phyloP scores from a whole-genome alignment of 352 stramenopile genomes.

The Blastocystis sp. region DNA sequence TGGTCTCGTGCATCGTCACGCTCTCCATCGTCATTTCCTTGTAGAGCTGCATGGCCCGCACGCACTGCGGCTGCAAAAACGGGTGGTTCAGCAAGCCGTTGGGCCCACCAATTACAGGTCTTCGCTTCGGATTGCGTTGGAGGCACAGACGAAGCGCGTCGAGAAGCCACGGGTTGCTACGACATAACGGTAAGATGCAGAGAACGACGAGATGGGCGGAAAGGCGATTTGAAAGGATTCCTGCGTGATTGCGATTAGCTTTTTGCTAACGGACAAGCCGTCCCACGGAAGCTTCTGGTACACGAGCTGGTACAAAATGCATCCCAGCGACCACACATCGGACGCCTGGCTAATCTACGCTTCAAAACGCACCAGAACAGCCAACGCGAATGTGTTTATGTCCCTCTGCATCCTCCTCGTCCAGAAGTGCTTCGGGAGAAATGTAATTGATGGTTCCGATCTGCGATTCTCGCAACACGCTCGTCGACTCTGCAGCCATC shows the following conservation, averaged over 20 bases:
- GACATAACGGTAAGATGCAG: background rate
- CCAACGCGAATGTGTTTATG: conserved; percentile 30
- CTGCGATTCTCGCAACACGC: conserved; percentile 90
- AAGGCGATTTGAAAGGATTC: conserved; percentile 84
- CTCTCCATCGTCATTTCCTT: conserved; percentile 58
- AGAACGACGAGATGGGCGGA: conserved; percentile 74
- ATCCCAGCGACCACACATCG: conserved; percentile 92
- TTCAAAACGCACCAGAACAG: conserved; percentile 14
- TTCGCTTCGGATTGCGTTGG: conserved; percentile 78
- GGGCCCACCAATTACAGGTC: conserved; percentile 80
- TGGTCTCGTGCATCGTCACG: conserved; percentile 40
- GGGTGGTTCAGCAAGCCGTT: conserved; percentile 80
- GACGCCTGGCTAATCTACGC: conserved; percentile 82
- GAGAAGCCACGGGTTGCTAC: conserved; percentile 79
- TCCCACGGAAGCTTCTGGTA: conserved; percentile 91
- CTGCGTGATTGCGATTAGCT: conserved; percentile 90
- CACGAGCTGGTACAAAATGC: conserved; percentile 94
- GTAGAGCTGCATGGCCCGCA: conserved; percentile 56
- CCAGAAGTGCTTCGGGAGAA: conserved; percentile 85
- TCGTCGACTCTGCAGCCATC: conserved; percentile 93
- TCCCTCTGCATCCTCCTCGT: conserved; percentile 71
- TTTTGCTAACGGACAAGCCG: conserved; percentile 88
- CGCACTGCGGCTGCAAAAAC: conserved; percentile 74
- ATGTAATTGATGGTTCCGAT: conserved; percentile 95
- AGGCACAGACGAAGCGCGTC: conserved; percentile 83